A percentile compares a stretch with the other conserved stretches of the same genome.
Conservation (phyloP, 2,329 filamentous ascomycete species). For the Curvularia sp. region DNA sequence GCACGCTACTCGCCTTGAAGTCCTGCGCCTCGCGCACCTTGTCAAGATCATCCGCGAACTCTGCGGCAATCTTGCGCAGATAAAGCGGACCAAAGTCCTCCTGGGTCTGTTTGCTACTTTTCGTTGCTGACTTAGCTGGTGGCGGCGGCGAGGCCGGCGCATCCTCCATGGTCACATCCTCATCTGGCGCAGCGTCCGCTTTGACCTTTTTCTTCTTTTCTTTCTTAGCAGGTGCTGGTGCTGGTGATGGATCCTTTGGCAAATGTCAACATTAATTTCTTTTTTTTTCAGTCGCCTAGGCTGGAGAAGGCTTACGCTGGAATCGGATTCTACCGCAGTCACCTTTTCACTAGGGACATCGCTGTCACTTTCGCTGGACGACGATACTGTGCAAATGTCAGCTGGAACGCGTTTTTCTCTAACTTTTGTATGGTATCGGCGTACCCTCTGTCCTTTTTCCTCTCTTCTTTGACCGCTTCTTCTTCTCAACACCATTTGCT, state of each 20-base stretch:
- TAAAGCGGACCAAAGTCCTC: constrained; percentile 69
- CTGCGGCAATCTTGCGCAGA: constrained; percentile 70
- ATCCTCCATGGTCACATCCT: constrained; percentile 31
- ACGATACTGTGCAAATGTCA: constrained; percentile 36
- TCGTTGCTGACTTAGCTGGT: constrained; percentile 9
- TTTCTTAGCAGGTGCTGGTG: constrained; percentile 19
- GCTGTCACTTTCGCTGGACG: constrained; percentile 43
- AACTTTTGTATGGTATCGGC: neutral
- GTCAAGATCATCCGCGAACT: constrained; percentile 77
- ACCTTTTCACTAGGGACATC: constrained; percentile 25
- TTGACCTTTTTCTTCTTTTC: constrained; percentile 24
- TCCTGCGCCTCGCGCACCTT: constrained; percentile 72
- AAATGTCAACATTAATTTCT: neutral
- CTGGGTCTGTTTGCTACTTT: constrained; percentile 10
- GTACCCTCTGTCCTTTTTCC: constrained; percentile 42
- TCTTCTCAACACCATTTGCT: constrained; percentile 29
- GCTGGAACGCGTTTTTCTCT: neutral
- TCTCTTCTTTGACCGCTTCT: constrained; percentile 39
- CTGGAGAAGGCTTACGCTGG: neutral
- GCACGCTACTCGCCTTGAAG: constrained; percentile 69
- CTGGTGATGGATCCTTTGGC: constrained; percentile 9
- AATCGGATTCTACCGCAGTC: constrained; percentile 6
- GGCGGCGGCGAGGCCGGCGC: constrained; percentile 15
- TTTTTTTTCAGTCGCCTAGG: neutral
- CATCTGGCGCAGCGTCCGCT: constrained; percentile 15